Evolutionary conservation across 192 early-diverging fungal genomes (phyloP), one percentile per base, ranked within the genome.

Genomic region (Umbelopsis ramanniana): DNA sequence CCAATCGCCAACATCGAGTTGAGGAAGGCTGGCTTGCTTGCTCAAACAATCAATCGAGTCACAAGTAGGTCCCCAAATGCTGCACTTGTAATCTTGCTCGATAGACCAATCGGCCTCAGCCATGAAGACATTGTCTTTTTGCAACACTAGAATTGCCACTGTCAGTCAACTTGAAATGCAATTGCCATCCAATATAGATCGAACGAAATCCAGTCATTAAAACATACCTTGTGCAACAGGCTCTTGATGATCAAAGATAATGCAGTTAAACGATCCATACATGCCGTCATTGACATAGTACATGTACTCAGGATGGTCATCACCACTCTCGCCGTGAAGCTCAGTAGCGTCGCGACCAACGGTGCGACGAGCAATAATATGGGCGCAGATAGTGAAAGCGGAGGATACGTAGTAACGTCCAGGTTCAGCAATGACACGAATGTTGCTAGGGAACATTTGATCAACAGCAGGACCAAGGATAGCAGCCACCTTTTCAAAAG

Each of bases 241-340:
- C 38, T 86, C 71, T 71, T 90, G 90, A 81, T 99, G 97, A 83
- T 99, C 98, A 84, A 97, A 99, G 69, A 95, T 90, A 84, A 98
- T 92, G 84, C 96, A 96, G 88, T 99, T 99, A 88, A 99, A 98
- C 79, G 90, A 90, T 57, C 95, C 97, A 76, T 99, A 99, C 85
- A 97, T 91, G 60, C 98, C 98, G 76, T 99, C 98, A 79, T 99
- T 99, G 81, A 99, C 91, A 83, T 99, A 99, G 84, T 99, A 88
- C 85, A 89, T 88, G 67, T 81, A 90, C 46, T 81, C 71, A 29
- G 75, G 72, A 55, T 69, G 67, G 29, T 71, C 48, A 37, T 47
- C 52, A 21, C 68, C 50, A 45, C 26, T 47, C 23, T 76, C 69
- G 37, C 84, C 83, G 70, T 86, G 82, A n/a, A 45, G n/a, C 5